Base-by-base conservation (phyloP, 1,139 yeast genomes). In the Geotrichum macrosporum region DNA sequence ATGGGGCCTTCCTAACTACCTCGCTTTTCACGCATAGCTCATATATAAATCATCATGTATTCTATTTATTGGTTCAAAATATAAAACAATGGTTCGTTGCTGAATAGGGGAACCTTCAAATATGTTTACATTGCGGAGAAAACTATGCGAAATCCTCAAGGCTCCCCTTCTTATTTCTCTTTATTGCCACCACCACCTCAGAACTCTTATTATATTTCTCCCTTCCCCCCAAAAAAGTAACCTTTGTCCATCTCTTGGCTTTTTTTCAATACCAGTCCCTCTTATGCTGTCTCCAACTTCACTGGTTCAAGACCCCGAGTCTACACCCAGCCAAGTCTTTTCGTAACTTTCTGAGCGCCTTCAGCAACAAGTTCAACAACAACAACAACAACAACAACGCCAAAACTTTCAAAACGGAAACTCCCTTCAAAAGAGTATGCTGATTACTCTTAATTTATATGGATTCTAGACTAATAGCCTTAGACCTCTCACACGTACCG, bases 1-100 rank as follows among this genome's bases (percentile, higher is more conserved):
- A 21, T 83, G 74, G 65, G 98, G 98, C 4, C 74, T 92, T 62
- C 98, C 98, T 47, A 88, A 92, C 67, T 92, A 92, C 66, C 71
- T 92, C 62, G 96, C 92, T 27, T 92, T 77, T 66, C 98, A 92
- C 61, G 20, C 30, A 2, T 27, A 60, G 59, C 51, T n/a, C n/a
- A n/a, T n/a, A n/a, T n/a, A n/a, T n/a, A n/a, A n/a, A n/a, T n/a
- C n/a, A n/a, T n/a, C n/a, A n/a, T n/a, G n/a, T n/a, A n/a, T n/a
- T n/a, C n/a, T n/a, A n/a, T n/a, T n/a, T n/a, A n/a, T n/a, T n/a
- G n/a, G n/a, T n/a, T n/a, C n/a, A n/a, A n/a, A n/a, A n/a, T n/a
- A n/a, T n/a, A n/a, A n/a, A n/a, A n/a, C n/a, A n/a, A n/a, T n/a
- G n/a, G n/a, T n/a, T n/a, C n/a, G n/a, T n/a, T n/a, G n/a, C n/a